phyloP scores from a whole-genome alignment of 2,329 filamentous ascomycete species.

The Neurospora crassa region DNA sequence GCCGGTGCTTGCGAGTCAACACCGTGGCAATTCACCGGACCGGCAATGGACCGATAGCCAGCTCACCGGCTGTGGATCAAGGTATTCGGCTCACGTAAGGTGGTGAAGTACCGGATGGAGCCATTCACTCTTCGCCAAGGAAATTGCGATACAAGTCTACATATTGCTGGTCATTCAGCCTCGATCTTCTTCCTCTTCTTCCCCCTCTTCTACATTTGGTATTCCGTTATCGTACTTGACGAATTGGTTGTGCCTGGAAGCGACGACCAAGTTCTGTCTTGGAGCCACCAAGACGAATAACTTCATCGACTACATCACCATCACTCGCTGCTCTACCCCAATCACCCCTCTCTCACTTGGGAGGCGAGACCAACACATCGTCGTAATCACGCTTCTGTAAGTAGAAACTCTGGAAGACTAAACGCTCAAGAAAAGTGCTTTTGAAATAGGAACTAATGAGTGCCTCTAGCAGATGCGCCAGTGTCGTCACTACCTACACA shows the following conservation, averaged over 20 bases:
- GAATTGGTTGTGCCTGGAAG: neutral
- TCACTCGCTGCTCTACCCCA: neutral
- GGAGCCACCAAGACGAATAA: neutral
- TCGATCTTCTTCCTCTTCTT: neutral
- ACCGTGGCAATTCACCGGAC: too few relatives aligned
- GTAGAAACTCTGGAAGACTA: neutral
- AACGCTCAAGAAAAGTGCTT: neutral
- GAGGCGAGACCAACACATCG: neutral
- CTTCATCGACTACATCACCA: neutral
- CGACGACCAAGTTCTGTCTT: neutral
- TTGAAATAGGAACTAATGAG: neutral
- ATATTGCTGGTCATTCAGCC: neutral
- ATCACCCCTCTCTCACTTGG: neutral
- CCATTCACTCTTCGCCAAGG: neutral
- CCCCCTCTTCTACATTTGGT: neutral
- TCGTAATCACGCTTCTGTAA: neutral
- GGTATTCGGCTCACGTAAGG: too few relatives aligned
- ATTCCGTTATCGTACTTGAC: neutral
- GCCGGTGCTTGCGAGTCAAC: neutral
- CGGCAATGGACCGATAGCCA: too few relatives aligned
- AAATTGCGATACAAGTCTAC: neutral
- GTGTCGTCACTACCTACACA: neutral
- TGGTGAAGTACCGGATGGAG: fast-evolving
- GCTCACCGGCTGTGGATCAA: too few relatives aligned
- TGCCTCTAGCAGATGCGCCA: neutral